Base-by-base conservation (phyloP, 805 yeast genomes). In the Debaryomyces hansenii region DNA sequence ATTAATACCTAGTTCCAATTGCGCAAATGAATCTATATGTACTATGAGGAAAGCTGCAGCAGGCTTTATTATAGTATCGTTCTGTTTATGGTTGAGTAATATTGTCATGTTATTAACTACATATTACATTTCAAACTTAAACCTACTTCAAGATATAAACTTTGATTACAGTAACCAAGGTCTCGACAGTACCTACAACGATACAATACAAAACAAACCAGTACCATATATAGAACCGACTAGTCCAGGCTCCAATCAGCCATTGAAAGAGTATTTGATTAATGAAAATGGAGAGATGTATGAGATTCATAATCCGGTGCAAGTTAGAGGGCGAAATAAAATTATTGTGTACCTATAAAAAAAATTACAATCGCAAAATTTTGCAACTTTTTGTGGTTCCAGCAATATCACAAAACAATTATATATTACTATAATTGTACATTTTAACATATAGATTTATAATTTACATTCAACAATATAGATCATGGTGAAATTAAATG, bases 51-150 rank as follows among this genome's bases (percentile, higher is more conserved):
- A 60, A 46, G 73, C 74, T 3, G 54, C 67, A 20, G 64, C 69
- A 21, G 63, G 72, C 0, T 66, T 74, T 28, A 55, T 66, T n/a
- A 69, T 70, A 12, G 54, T 71, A 11, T 66, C 73, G 1, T 64
- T 69, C 7, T 63, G 72, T 29, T 39, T 69, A 11, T 74, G 78
- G 78, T 45, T 69, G 11, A 54, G 60, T 15, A 67, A 65, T 40
- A 50, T 70, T 45, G 66, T 67, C 6, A 65, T 67, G 61, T 72
- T 69, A 48, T 45, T 67, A 7, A 70, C 77, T 15, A 66, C 74
- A 1, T 53, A 66, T 21, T 70, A 70, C 53, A 70, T 73, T 10
- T 64, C 74, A 4, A 50, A 69, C 27, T 51, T 71, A 49, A 64
- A 67, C 40, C 52, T 67, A 33, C 53, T 66, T 33, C 55, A 60